A percentile compares a stretch with the other conserved stretches of the same genome.
These are phyloP conservation scores for Aspergillus steynii DNA, from an alignment of 495 filamentous ascomycete species.

Conservation along the genomic window DNA sequence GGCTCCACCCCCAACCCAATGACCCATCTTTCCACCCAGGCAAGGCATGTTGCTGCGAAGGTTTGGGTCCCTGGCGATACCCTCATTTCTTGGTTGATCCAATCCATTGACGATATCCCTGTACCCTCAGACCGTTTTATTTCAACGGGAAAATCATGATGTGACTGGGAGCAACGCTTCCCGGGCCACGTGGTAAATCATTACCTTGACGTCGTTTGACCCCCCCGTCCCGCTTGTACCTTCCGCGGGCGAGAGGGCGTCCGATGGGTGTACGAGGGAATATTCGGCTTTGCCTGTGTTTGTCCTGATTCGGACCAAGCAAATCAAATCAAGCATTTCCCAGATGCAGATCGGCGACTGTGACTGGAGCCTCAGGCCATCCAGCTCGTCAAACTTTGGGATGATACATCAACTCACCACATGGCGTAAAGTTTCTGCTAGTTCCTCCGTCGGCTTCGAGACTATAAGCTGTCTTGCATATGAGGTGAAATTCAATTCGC, in stretches of 20 bases:
- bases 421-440: constrained; percentile 16
- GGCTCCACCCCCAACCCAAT: too few relatives aligned
- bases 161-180: too few relatives aligned
- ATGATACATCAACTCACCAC: constrained; percentile 15
- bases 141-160: too few relatives aligned
- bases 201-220: too few relatives aligned
- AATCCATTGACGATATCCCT: too few relatives aligned
- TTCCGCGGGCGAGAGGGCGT: too few relatives aligned
- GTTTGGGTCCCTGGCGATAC: too few relatives aligned
- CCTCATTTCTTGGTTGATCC: too few relatives aligned
- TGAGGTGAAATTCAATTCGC: constrained; percentile 10
- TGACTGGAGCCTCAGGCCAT: constrained; percentile 2
- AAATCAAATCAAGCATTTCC: constrained; percentile 21
- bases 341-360: constrained; percentile 18
- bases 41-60: not conserved
- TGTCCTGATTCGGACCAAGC: constrained; percentile 17
- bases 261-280: constrained; percentile 5
- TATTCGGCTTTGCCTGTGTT: constrained; percentile 10
- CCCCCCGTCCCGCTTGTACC: too few relatives aligned
- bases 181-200: too few relatives aligned
- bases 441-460: constrained; percentile 5
- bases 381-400: not conserved
- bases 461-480: constrained; percentile 21
- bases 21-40: constrained; percentile 16
- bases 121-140: too few relatives aligned